These are phyloP conservation scores for Purpureocillium takamizusanense DNA, from an alignment of 2,329 filamentous ascomycete genomes.

Conservation along the genomic window DNA sequence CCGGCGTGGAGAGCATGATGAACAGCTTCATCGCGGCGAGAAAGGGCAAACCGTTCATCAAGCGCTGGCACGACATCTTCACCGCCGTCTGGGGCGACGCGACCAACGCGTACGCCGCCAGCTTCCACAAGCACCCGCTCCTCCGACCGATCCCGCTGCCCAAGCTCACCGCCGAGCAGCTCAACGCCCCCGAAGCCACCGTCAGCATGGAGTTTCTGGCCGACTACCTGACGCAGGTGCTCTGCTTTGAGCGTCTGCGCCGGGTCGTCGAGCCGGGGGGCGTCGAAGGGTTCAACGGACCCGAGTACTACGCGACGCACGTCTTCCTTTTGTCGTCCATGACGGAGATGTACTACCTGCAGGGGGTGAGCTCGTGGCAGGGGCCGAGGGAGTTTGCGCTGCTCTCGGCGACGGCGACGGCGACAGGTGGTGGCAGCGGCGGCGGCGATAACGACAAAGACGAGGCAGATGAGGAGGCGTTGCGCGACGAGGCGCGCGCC, in stretches of 20 bases:
- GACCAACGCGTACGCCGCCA: slow-evolving; percentile 13
- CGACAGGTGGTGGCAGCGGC: no score
- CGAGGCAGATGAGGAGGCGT: slow-evolving; percentile 11
- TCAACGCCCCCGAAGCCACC: slow-evolving; percentile 2
- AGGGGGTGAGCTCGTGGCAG: not conserved
- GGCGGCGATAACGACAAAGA: slow-evolving; percentile 9
- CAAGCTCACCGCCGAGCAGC: not conserved
- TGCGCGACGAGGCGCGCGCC: slow-evolving; percentile 5
- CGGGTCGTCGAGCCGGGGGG: slow-evolving; percentile 19
- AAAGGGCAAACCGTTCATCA: slow-evolving; percentile 32
- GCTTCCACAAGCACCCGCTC: slow-evolving; percentile 23
- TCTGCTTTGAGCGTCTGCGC: slow-evolving; percentile 20
- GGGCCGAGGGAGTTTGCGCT: slow-evolving; percentile 13
- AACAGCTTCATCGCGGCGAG: slow-evolving; percentile 35
- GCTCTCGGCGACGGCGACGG: slow-evolving; percentile 7
- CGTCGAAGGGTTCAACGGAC: slow-evolving; percentile 21
- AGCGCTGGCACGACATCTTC: slow-evolving; percentile 30
- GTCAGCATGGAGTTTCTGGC: slow-evolving; percentile 8
- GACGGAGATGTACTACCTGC: slow-evolving; percentile 9
- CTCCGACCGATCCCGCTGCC: slow-evolving; percentile 3
- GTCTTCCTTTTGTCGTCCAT: slow-evolving; percentile 15
- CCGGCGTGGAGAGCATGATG: slow-evolving; percentile 8
- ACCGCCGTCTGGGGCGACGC: slow-evolving; percentile 23
- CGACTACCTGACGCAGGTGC: slow-evolving; percentile 21
- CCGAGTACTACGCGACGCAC: slow-evolving; percentile 21